Base-by-base conservation (phyloP, 371 early-diverging fungal species). In the Furculomyces boomerangus region DNA sequence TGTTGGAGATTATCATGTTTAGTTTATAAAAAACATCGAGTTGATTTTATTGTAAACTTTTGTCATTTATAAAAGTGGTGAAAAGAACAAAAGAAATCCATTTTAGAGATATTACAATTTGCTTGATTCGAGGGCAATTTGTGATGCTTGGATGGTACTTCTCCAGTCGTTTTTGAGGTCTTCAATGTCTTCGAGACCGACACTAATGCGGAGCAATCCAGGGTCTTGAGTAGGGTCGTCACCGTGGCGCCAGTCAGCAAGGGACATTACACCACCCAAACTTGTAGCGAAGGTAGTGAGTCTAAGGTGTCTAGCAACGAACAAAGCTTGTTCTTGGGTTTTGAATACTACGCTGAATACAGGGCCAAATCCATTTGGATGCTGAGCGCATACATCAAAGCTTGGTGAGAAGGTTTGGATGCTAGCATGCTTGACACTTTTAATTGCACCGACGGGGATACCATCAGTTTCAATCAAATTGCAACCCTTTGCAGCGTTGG, bases 251-350 rank as follows among this genome's bases (percentile, higher is more conserved):
- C 78, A 76, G 43, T 80, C 80, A 35, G 70, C 70, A 53, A 79
- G 59, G 16, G 74, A 68, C 60, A 80, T 78, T n/a, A 72, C 71
- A 13, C 79, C 78, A 56, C 85, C 85, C 16, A 85, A 63, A 3
- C 74, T 73, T 7, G 79, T 80, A 13, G 85, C 80, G 26, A 64
- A 62, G 3, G 55, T 31, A 30, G 62, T 58, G n/a, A 70, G 53
- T 8, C 52, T 24, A 44, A 76, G 56, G 29, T 60, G 56, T 16
- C 65, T 50, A 0, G 74, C 65, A 13, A 77, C 57, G 30, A 60
- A 58, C 59, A 59, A 22, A 5, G 73, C 72, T 49, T 57, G 65
- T 5, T 40, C 53, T 37, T 58, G 56, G 29, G 61, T 54, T 13
- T 50, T 53, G 39, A 65, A 66, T 14, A 46, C 2, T 2, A 68